Evolutionary conservation across 257 asterid species (phyloP), one percentile per base, ranked within the genome.

Genomic region (Capsicum baccatum): DNA sequence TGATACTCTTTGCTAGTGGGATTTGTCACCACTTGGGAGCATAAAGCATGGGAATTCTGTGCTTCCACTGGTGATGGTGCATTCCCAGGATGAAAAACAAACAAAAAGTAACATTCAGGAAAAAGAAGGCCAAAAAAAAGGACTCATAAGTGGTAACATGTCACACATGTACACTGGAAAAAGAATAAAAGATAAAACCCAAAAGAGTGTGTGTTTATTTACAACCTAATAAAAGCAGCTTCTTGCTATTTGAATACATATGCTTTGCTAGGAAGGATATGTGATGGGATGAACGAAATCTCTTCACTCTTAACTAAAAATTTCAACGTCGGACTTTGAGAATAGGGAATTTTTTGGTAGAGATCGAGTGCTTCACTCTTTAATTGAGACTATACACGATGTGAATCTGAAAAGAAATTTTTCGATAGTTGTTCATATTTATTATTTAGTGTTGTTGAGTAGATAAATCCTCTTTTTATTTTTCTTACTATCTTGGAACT

Each of bases 71-170:
- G 73, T 64, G 80, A 66, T 82, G 85, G 90, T 80, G 82, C 82
- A 50, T 71, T 88, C 60, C 60, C 80, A 67, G 81, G 88, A 68
- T 85, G 88, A 87, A 90, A 88, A 91, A 91, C 89, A 92, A 91
- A 91, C 95, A 92, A 91, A 92, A 93, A 93, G 94, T 88, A 87
- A 71, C 89, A 87, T 79, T 85, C 84, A 85, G 62, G 50, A 84
- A 86, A 44, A 26, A 21, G 21, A 63, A 39, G 5, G 5, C 33
- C 33, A 39, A 39, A 39, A 79, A 87, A 85, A 85, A 83, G 54
- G 82, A 78, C 64, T 52, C 42, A 63, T 82, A 84, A 58, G 92
- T 89, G 94, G 89, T 89, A 89, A 88, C 91, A 92, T 87, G 91
- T 91, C 91, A 86, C 91, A 87, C 86, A 26, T 26, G 33, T 26